Conservation (phyloP, 2,329 filamentous ascomycete genomes). For the Fusarium albidum region DNA sequence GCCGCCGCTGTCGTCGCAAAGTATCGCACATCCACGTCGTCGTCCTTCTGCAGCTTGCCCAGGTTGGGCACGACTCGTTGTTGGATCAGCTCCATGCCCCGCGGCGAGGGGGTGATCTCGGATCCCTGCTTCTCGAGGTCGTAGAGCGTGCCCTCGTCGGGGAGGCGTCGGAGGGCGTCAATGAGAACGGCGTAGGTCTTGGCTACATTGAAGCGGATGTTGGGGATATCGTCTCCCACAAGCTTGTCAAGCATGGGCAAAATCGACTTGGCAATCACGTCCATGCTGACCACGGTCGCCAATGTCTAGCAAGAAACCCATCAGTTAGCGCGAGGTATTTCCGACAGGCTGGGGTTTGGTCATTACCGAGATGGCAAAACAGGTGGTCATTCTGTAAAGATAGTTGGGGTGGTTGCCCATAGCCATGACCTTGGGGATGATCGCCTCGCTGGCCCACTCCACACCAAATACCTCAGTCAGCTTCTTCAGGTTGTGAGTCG, state of each 20-base stretch:
- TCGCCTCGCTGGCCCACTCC: conserved; percentile 95
- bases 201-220: conserved; percentile 99
- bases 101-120: conserved; percentile 69
- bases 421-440: conserved; percentile 97
- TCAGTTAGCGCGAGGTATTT: conserved; percentile 30
- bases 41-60: conserved; percentile 95
- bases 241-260: conserved; percentile 96
- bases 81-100: conserved; percentile 82
- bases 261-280: conserved; percentile 92
- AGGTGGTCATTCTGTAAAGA: conserved; percentile 99
- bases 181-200: conserved; percentile 95
- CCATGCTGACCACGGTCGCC: conserved; percentile 88
- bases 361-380: conserved; percentile 96
- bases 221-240: conserved; percentile 92
- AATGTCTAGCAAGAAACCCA: conserved; percentile 71
- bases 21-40: conserved; percentile 97
- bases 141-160: conserved; percentile 85
- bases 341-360: background rate
- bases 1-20: conserved; percentile 91
- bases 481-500: conserved; percentile 97
- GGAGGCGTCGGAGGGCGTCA: conserved; percentile 88
- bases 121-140: conserved; percentile 81
- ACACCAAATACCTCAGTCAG: conserved; percentile 98
- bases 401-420: conserved; percentile 99
- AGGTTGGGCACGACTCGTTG: conserved; percentile 88